Evolutionary conservation across 108 stramenopile species (phyloP).

Genomic region (Parmales sp.): DNA sequence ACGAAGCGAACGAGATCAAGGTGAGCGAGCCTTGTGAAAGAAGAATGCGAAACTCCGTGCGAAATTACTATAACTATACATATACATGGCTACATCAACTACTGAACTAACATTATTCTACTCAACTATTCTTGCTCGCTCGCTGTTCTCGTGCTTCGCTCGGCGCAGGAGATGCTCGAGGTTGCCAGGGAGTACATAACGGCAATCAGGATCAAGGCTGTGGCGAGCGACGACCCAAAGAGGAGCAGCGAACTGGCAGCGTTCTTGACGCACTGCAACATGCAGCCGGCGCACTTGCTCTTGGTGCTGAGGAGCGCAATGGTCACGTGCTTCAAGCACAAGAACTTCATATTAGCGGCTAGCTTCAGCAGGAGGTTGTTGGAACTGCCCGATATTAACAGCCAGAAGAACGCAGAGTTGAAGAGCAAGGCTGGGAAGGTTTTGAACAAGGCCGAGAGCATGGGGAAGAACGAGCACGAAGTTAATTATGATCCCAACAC

Average conservation of each 20-base stretch:
- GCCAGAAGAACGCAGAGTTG: constrained; percentile 84
- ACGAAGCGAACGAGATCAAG: constrained; percentile 82
- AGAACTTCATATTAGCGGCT: constrained; percentile 93
- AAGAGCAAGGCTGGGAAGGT: constrained; percentile 88
- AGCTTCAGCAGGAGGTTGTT: constrained; percentile 90
- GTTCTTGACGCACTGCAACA: constrained; percentile 98
- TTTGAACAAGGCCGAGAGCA: constrained; percentile 90
- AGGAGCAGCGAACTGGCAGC: constrained; percentile 92
- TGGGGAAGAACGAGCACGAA: constrained; percentile 89
- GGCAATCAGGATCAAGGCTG: constrained; percentile 85
- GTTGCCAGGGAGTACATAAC: constrained; percentile 93
- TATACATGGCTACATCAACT: too few species aligned
- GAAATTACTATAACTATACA: too few species aligned
- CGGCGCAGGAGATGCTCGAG: constrained; percentile 84
- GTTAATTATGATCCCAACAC: constrained; percentile 93
- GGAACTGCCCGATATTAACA: constrained; percentile 88
- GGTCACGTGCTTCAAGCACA: constrained; percentile 95
- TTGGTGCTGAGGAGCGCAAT: constrained; percentile 94
- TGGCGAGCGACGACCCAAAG: constrained; percentile 57
- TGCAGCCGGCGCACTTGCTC: constrained; percentile 90
- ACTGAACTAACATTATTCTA: too few species aligned
- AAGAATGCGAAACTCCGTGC: too few species aligned
- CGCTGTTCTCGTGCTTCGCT: too few species aligned
- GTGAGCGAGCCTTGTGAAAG: too few species aligned
- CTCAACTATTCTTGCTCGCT: too few species aligned